Base-by-base conservation (phyloP, 2,329 filamentous ascomycete species). In the Rasamsonia emersonii region DNA sequence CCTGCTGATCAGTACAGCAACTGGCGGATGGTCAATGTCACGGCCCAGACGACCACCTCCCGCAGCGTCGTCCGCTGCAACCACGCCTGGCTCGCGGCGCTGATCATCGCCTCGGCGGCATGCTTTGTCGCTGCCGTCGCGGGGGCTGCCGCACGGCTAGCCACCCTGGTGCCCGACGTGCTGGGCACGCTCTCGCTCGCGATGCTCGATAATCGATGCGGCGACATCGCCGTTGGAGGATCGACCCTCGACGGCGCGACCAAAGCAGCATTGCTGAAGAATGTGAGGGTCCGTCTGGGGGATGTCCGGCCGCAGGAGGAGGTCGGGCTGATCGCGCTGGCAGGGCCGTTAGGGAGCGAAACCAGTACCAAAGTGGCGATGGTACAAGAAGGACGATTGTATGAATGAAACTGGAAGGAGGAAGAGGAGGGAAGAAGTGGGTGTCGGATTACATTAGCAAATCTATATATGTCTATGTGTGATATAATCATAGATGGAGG, bases 291-390 rank as follows among this genome's bases (percentile, higher is more conserved):
- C 13, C 15, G 24, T 15, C 15, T 32, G 9, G 30, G 30, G 8
- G 30, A 32, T 32, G 23, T 26, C 18, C 20, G 25, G 13, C 30
- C 30, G 15, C 19, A 19, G 15, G 23, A 11, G 16, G 30, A 32
- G n/a, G 30, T 32, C 10, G 30, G 30, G 13, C 20, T 15, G 7
- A 32, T 32, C 18, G 30, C 30, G 8, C 21, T 32, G 11, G 29
- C 29, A n/a, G n/a, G n/a, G n/a, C n/a, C n/a, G n/a, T n/a, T n/a
- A n/a, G n/a, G n/a, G n/a, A n/a, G n/a, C n/a, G n/a, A n/a, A n/a
- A n/a, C n/a, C n/a, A n/a, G n/a, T n/a, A n/a, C n/a, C n/a, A n/a
- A n/a, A n/a, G n/a, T n/a, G n/a, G n/a, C n/a, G n/a, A n/a, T n/a
- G n/a, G n/a, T n/a, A n/a, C n/a, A n/a, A n/a, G n/a, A n/a, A n/a